Evolutionary conservation across 176 grass and related monocot genomes (phyloP).

Genomic region (Oryza officinalis): DNA sequence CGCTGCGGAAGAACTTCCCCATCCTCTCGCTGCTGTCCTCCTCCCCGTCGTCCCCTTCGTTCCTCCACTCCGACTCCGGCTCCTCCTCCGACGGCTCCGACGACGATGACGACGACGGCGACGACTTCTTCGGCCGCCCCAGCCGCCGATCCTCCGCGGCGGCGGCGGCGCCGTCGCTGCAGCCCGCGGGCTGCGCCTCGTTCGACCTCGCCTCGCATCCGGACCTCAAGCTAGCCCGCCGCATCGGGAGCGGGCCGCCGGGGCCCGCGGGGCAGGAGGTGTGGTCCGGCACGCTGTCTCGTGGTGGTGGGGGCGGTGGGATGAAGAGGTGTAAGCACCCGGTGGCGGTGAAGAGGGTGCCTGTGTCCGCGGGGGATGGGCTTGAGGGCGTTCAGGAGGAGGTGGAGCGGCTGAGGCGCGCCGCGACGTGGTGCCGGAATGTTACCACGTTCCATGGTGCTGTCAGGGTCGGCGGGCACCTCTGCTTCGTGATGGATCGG

Average conservation of each 20-base stretch:
- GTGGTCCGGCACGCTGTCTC: slow-evolving; percentile 69
- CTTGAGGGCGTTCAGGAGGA: slow-evolving; percentile 65
- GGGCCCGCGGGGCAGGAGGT: slow-evolving; percentile 74
- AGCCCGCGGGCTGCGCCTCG: slow-evolving; percentile 35
- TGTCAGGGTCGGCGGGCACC: slow-evolving; percentile 56
- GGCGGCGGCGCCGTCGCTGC: slow-evolving; percentile 15
- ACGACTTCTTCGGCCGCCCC: slow-evolving; percentile 56
- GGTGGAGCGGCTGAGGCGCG: slow-evolving; percentile 70
- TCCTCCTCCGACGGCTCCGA: slow-evolving; percentile 34
- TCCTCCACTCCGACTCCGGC: slow-evolving; percentile 56
- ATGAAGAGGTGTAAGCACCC: slow-evolving; percentile 76
- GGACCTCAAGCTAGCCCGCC: slow-evolving; percentile 70
- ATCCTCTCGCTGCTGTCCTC: slow-evolving; percentile 79
- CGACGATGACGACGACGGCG: slow-evolving; percentile 36
- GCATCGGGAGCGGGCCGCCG: slow-evolving; percentile 59
- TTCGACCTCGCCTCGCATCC: slow-evolving; percentile 82
- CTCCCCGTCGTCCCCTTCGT: slow-evolving; percentile 71
- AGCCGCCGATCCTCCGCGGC: slow-evolving; percentile 4
- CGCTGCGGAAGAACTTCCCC: slow-evolving; percentile 92
- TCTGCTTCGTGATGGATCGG: slow-evolving; percentile 93
- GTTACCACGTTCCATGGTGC: slow-evolving; percentile 79
- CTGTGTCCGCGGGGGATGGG: slow-evolving; percentile 50
- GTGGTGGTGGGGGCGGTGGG: slow-evolving; percentile 28
- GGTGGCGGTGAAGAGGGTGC: slow-evolving; percentile 88
- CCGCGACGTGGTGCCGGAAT: slow-evolving; percentile 84